Conservation (phyloP, 768 basidiomycete genomes). For the Polyporus arcularius region DNA sequence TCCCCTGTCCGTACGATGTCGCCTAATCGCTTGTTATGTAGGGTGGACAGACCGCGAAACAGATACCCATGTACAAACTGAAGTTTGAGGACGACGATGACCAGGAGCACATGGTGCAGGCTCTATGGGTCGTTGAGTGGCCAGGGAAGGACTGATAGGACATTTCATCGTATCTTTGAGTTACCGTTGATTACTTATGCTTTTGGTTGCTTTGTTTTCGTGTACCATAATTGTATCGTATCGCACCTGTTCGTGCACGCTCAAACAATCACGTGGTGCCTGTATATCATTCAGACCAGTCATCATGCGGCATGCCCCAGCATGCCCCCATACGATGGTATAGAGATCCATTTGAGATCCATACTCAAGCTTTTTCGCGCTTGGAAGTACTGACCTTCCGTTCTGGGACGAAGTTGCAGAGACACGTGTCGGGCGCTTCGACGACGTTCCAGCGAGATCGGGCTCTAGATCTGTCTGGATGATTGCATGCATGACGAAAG, state of each 20-base stretch:
- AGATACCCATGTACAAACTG: constrained; percentile 62
- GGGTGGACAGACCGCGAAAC: constrained; percentile 20
- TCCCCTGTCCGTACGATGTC: constrained; percentile 29
- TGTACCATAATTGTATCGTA: background rate
- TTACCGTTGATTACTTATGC: background rate
- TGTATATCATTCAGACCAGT: too few species aligned
- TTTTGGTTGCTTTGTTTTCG: background rate
- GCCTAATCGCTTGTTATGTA: constrained; percentile 3
- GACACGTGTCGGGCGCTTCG: background rate
- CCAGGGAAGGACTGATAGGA: constrained; percentile 42
- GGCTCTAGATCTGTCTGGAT: background rate
- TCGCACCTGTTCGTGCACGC: background rate
- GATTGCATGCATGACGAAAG: background rate
- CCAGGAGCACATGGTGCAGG: constrained; percentile 75
- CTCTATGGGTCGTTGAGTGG: constrained; percentile 83
- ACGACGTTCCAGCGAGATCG: background rate
- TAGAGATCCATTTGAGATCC: background rate
- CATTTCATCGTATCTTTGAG: background rate
- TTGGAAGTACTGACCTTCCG: background rate
- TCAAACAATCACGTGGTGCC: too few species aligned
- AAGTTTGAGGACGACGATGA: constrained; percentile 91
- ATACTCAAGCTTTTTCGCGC: background rate
- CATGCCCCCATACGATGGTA: too few species aligned
- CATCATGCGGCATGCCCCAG: too few species aligned
- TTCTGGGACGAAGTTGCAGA: background rate